Evolutionary conservation across 2,329 filamentous ascomycete genomes (phyloP), one percentile per base, ranked within the genome.

Genomic region (Fusarium nelsonii): DNA sequence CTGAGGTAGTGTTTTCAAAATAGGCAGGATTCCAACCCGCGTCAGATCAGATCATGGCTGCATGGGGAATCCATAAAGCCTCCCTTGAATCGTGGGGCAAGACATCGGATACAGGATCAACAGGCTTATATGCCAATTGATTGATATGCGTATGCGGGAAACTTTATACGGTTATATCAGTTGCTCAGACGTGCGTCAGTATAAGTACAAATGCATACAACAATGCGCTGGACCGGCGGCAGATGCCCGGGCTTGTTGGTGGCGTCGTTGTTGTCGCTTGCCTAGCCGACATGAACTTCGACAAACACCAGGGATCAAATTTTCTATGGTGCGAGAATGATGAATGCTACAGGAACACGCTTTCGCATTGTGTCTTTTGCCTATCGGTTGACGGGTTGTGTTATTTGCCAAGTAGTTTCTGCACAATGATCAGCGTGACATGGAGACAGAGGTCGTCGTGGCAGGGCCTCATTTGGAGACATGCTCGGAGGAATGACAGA

Each of bases 211-310:
- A 18, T 43, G 41, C 41, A 28, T 11, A 30, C 30, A 30, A 28
- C 37, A 9, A 23, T 30, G 34, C 18, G 28, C 23, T 50, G n/a
- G 48, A n/a, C 26, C 14, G 11, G 16, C 43, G 23, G 18, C 8
- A 16, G 16, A 39, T n/a, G 12, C 28, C 48, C 39, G 50, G 30
- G 23, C 20, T 15, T 34, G 60, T 52, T 39, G 40, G 45, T 59
- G 46, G 32, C 40, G 43, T 43, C 10, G 23, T 9, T 46, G 6
- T 6, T 26, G 23, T 6, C 23, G 34, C 37, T 30, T 40, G 12
- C n/a, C 12, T 15, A 10, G 30, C 18, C 16, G 30, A 36, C 15
- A 15, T 16, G 33, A 12, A 10, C 5, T 16, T 51, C 8, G 7
- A 43, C 26, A 37, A 52, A 33, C 34, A 43, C 15, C 23, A 37